Evolutionary conservation across 441 rosid genomes (phyloP).

Genomic region (Pelargonium cotyledonis): DNA sequence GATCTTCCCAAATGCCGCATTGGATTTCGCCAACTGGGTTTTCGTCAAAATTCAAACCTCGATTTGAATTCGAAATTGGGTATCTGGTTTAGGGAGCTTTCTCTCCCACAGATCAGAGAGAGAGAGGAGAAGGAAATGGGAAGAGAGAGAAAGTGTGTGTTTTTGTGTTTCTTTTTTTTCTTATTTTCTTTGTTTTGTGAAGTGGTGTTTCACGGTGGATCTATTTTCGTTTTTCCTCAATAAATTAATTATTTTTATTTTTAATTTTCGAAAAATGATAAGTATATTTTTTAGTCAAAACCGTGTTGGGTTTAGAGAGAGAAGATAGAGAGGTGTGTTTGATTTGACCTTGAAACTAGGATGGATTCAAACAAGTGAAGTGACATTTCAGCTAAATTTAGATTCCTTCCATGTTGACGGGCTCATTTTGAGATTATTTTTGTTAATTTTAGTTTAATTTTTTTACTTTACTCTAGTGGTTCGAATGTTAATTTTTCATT

Average conservation of each 20-base stretch:
- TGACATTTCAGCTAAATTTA: slow-evolving; percentile 31
- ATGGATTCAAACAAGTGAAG: slow-evolving; percentile 14
- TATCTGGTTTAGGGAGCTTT: neutral
- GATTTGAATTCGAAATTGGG: slow-evolving; percentile 22
- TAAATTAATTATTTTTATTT: slow-evolving; percentile 7
- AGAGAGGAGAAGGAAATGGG: slow-evolving; percentile 7
- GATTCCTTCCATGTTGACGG: slow-evolving; percentile 40
- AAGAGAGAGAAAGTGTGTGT: slow-evolving; percentile 30
- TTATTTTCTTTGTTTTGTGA: slow-evolving; percentile 12
- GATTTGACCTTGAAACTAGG: slow-evolving; percentile 32
- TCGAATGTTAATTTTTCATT: too few species aligned
- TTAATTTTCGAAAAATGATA: neutral
- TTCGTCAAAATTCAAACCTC: neutral
- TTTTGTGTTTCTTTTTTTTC: slow-evolving; percentile 12
- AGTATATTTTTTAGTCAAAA: slow-evolving; percentile 22
- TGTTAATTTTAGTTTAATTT: too few species aligned
- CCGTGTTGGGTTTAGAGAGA: slow-evolving; percentile 30
- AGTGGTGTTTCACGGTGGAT: slow-evolving; percentile 38
- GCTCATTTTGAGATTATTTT: neutral
- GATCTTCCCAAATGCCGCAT: slow-evolving; percentile 64
- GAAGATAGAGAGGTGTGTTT: slow-evolving; percentile 11
- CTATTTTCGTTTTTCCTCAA: slow-evolving; percentile 21
- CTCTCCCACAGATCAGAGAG: slow-evolving; percentile 33
- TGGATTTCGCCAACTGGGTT: slow-evolving; percentile 29
- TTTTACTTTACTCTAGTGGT: too few species aligned